Evolutionary conservation across 257 asterid species (phyloP).

Genomic region (Solanum corneliomulleri): DNA sequence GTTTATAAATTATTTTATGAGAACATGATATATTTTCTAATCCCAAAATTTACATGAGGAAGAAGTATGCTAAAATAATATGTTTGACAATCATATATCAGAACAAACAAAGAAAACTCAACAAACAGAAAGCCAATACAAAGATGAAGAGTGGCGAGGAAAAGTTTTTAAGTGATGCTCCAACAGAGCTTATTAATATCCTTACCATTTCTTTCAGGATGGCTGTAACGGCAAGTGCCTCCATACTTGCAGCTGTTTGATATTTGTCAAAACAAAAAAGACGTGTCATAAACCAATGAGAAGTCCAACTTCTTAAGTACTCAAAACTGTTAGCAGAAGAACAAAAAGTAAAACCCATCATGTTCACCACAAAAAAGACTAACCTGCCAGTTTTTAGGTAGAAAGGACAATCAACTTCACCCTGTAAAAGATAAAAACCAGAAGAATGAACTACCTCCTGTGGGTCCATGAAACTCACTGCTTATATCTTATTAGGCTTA

Average conservation of each 20-base stretch:
- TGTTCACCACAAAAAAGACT: conserved; percentile 15
- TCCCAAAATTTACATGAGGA: background rate
- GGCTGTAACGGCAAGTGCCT: conserved; percentile 82
- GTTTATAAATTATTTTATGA: background rate
- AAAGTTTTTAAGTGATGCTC: background rate
- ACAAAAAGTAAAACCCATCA: background rate
- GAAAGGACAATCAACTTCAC: conserved; percentile 95
- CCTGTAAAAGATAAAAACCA: conserved; percentile 39
- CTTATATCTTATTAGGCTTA: background rate
- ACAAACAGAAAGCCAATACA: background rate
- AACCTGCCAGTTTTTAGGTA: conserved; percentile 96
- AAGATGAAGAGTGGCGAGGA: background rate
- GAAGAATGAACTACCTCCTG: background rate
- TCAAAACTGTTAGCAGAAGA: background rate
- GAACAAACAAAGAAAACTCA: background rate
- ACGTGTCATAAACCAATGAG: background rate
- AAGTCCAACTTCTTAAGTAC: background rate
- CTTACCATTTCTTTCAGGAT: conserved; percentile 81
- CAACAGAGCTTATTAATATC: background rate
- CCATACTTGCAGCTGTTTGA: conserved; percentile 90
- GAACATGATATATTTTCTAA: background rate
- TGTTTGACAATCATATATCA: background rate
- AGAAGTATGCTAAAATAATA: background rate
- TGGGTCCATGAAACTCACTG: background rate
- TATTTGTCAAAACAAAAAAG: conserved; percentile 8